These are phyloP conservation scores for Aureobasidium vineae DNA, from an alignment of 2,329 filamentous ascomycete species.

Conservation along the genomic window DNA sequence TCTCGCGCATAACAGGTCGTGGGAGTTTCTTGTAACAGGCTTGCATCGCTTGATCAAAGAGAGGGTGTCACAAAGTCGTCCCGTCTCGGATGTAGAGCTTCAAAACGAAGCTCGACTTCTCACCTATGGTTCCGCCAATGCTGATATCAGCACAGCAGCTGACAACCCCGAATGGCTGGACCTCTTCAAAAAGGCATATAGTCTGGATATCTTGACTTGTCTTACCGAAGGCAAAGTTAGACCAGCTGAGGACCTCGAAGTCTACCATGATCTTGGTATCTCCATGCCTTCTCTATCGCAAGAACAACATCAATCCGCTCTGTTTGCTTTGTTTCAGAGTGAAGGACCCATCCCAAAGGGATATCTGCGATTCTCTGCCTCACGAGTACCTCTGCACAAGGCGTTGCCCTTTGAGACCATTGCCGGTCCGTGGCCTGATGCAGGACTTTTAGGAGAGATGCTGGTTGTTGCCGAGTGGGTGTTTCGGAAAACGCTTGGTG, in stretches of 20 bases:
- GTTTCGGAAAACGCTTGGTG: not conserved
- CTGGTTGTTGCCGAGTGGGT: constrained; percentile 6
- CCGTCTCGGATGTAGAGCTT: not conserved
- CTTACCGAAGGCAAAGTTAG: constrained; percentile 34
- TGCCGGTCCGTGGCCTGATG: constrained; percentile 6
- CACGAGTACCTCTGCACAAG: not conserved
- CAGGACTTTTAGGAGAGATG: not conserved
- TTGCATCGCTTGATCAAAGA: not conserved
- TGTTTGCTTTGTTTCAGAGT: not conserved
- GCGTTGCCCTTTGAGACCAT: constrained; percentile 6
- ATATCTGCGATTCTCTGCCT: constrained; percentile 5
- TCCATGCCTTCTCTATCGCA: constrained; percentile 33
- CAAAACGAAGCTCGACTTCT: not conserved
- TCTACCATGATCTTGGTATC: constrained; percentile 39
- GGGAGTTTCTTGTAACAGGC: not conserved
- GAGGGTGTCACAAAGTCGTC: not conserved
- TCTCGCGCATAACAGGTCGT: not conserved
- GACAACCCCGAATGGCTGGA: constrained; percentile 49
- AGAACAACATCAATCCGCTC: not conserved
- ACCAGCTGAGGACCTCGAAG: constrained; percentile 38
- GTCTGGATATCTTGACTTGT: constrained; percentile 40
- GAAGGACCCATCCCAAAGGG: not conserved
- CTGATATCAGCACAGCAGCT: constrained; percentile 47
- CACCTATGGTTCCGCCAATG: constrained; percentile 48
- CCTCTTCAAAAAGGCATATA: constrained; percentile 51